Evolutionary conservation across 139 green algal genomes (phyloP), one percentile per base, ranked within the genome.

Genomic region (Chlorella vulgaris): DNA sequence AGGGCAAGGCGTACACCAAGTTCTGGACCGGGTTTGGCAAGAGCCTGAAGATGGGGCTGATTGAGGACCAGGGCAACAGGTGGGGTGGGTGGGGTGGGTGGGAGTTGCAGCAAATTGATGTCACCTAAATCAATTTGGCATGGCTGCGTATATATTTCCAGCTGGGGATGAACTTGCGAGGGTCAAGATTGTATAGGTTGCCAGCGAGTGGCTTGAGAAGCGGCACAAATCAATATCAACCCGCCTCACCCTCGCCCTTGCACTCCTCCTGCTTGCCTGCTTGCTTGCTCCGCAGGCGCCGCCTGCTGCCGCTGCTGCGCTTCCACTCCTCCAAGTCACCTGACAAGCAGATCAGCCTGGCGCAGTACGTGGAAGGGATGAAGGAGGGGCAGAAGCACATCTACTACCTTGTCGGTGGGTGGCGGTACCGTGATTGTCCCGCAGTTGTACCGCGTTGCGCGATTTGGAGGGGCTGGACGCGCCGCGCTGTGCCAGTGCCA

Each of bases 11-110:
- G 85, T 99, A 97, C 87, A 83, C 75, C 36, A 95, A 91, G 58
- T 98, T 99, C 91, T 99, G 92, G 92, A 90, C 91, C 61, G 58
- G 92, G 60, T 99, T 95, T 82, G 94, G 95, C 66, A 94, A 94
- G 68, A 83, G 90, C 60, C 85, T 99, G 67, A 99, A 99, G 92
- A 92, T 99, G 88, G 97, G 97, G 66, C 88, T 99, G 60, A 98
- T 99, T 35, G 97, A 99, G 88, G 97, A 99, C 88, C 60, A 84
- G 4, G 86, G 88, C 81, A 99, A 99, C 89, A 86, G 94, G 71
- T 82, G 75, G 18, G 74, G 8, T 13, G 60, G 19, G 60, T 31
- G 10, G 60, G 15, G n/a, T 68, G 15, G n/a, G n/a, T n/a, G n/a
- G n/a, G n/a, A n/a, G n/a, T n/a, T n/a, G n/a, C n/a, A n/a, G n/a